These are phyloP conservation scores for Lunasporangiospora selenospora DNA, from an alignment of 192 early-diverging fungal genomes.

Conservation along the genomic window DNA sequence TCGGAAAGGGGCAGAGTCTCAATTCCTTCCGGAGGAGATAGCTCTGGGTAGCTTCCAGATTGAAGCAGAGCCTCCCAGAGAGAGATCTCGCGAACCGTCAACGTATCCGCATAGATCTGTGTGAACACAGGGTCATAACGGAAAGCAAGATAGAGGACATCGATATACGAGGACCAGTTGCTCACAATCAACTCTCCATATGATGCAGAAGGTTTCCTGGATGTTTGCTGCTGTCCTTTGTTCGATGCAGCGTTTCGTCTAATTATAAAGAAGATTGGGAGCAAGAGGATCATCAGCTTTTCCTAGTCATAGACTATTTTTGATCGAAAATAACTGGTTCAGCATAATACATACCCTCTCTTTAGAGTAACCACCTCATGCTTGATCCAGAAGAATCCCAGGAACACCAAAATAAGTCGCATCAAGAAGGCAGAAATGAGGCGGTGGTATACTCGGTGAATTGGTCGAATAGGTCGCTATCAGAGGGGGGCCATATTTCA, in stretches of 20 bases:
- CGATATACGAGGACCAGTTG: slow-evolving; percentile 87
- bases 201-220: slow-evolving; percentile 35
- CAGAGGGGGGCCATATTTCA: no score
- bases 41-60: slow-evolving; percentile 55
- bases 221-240: slow-evolving; percentile 24
- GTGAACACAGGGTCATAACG: slow-evolving; percentile 70
- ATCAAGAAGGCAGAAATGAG: slow-evolving; percentile 48
- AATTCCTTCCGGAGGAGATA: slow-evolving; percentile 24
- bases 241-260: slow-evolving; percentile 31
- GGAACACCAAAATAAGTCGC: slow-evolving; percentile 66
- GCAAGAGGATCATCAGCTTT: no score
- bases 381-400: slow-evolving; percentile 81
- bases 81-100: slow-evolving; percentile 57
- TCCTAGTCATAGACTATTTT: no score
- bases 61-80: slow-evolving; percentile 62
- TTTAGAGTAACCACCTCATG: slow-evolving; percentile 67
- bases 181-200: slow-evolving; percentile 84
- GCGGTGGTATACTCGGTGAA: slow-evolving; percentile 48
- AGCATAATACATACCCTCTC: slow-evolving; percentile 74
- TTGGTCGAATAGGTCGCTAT: slow-evolving; percentile 34
- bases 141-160: slow-evolving; percentile 76
- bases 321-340: no score
- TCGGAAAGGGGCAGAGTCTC: slow-evolving; percentile 52
- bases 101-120: slow-evolving; percentile 53
- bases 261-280: not conserved